Base-by-base conservation (phyloP, 1,284 basidiomycete genomes). In the Trichosporon faecale region DNA sequence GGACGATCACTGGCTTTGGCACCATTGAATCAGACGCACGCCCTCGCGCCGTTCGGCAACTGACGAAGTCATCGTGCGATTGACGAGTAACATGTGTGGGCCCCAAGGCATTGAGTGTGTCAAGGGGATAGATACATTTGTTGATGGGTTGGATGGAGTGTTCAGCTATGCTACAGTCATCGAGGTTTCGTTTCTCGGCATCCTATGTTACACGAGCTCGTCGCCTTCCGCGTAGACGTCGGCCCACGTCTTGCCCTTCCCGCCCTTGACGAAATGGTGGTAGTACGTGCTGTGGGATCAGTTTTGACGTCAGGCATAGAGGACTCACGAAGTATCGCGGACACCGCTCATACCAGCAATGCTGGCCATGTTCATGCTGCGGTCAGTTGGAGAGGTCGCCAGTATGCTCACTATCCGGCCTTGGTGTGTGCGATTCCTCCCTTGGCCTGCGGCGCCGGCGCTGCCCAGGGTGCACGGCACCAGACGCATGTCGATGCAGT, bases 291-390 rank as follows among this genome's bases (percentile, higher is more conserved):
- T 61, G 29, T 33, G 23, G 1, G 7, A 29, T 61, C 57, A 61
- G 57, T n/a, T 33, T 7, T 16, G 11, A n/a, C 11, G 5, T n/a
- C 40, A 6, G 0, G 4, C 16, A 12, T 16, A 2, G 1, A 31
- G 5, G 5, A 31, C 57, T 61, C 29, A 61, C 57, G 57, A 61
- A 3, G 57, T 61, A n/a, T 61, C 57, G 27, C 57, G 57, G 18
- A 61, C 18, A 11, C 57, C 57, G n/a, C 57, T 61, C 57, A 61
- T 61, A 6, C 57, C 57, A 33, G 57, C 57, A 8, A 61, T 18
- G n/a, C 57, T 33, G 16, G 57, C 57, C 57, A 61, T 29, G 57
- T 61, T 61, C 57, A 61, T 61, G 18, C 57, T 61, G 57, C 57
- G 5, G 57, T 61, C 29, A 61, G 29, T n/a, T 2, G 8, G 11